Conservation (phyloP, 805 yeast genomes). For the Torulaspora indica region DNA sequence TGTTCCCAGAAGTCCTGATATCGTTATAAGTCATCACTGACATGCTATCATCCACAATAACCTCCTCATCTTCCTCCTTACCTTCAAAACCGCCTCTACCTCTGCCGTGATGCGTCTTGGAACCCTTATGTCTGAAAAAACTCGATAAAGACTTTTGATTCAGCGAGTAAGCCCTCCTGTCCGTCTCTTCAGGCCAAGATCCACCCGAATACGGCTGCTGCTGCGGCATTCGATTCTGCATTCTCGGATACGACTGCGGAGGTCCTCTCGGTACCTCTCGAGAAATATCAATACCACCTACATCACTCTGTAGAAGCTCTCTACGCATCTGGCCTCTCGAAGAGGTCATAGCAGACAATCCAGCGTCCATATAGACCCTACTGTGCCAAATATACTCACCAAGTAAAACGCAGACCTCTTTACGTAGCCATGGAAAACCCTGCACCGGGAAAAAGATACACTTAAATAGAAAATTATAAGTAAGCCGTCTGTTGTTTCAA, state of each 20-base stretch:
- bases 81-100: conserved; percentile 29
- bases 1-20: conserved; percentile 55
- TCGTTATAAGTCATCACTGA: conserved; percentile 57
- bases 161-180: conserved; percentile 22
- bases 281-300: conserved; percentile 44
- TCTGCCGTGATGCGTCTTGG: conserved; percentile 13
- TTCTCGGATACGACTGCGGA: conserved; percentile 8
- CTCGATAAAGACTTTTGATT: conserved; percentile 25
- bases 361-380: conserved; percentile 35
- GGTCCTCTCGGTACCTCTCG: conserved; percentile 38
- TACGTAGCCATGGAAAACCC: not conserved
- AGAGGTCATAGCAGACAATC: conserved; percentile 25
- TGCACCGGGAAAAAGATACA: not conserved
- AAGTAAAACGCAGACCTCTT: not conserved
- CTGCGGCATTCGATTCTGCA: conserved; percentile 2
- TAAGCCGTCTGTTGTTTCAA: too few relatives aligned
- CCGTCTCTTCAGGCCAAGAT: conserved; percentile 9
- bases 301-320: conserved; percentile 37
- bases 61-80: conserved; percentile 39
- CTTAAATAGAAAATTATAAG: not conserved
- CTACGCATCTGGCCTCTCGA: conserved; percentile 27
- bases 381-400: too few relatives aligned
- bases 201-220: conserved; percentile 2
- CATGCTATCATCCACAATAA: conserved; percentile 31
- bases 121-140: conserved; percentile 23